phyloP scores from a whole-genome alignment of 129 eudicot species.

The Helianthus annuus region DNA sequence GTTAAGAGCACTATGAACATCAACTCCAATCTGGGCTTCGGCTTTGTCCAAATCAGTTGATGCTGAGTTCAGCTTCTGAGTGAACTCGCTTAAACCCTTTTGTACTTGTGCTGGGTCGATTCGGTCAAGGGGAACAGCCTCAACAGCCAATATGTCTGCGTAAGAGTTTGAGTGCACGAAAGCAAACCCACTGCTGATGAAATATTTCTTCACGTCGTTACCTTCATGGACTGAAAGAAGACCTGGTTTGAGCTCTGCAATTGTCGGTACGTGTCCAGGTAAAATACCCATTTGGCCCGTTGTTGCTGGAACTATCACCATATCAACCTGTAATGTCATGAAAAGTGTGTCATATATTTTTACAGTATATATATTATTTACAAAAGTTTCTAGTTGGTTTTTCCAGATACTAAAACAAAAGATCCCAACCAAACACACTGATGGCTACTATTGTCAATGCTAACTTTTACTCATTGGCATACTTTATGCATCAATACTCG shows the following conservation, averaged over 20 bases:
- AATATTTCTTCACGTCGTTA: conserved; percentile 56
- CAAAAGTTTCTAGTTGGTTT: no score
- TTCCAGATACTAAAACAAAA: neutral
- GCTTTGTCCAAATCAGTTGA: conserved; percentile 82
- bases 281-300: conserved; percentile 88
- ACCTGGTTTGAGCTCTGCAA: conserved; percentile 83
- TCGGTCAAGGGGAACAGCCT: conserved; percentile 69
- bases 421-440: neutral
- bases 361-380: no score
- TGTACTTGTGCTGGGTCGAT: conserved; percentile 61
- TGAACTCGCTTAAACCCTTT: conserved; percentile 66
- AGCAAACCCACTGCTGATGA: conserved; percentile 80
- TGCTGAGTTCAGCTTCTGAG: conserved; percentile 76
- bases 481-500: neutral
- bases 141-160: conserved; percentile 75
- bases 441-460: neutral
- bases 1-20: conserved; percentile 78
- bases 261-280: conserved; percentile 80
- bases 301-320: conserved; percentile 77
- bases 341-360: neutral
- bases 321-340: conserved; percentile 59
- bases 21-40: conserved; percentile 88
- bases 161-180: conserved; percentile 70
- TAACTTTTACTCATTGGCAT: neutral
- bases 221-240: conserved; percentile 73